Conservation (phyloP, 1,284 basidiomycete species). For the Vanrija sp. region DNA sequence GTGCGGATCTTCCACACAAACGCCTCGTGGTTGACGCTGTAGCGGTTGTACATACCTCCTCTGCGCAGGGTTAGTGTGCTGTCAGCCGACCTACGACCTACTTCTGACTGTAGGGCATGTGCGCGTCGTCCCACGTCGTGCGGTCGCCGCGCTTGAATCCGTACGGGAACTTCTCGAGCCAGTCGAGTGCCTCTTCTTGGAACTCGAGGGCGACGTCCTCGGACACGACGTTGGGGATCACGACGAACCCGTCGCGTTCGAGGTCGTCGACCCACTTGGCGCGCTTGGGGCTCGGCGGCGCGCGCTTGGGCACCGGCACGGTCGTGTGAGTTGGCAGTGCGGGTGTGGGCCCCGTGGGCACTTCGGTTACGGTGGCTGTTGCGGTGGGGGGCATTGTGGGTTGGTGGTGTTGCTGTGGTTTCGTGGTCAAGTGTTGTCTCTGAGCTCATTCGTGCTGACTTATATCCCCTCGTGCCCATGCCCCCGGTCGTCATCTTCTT, state of each 20-base stretch:
- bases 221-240: slow-evolving; percentile 13
- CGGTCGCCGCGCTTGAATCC: slow-evolving; percentile 39
- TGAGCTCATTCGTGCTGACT: too few species aligned
- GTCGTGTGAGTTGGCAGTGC: too few species aligned
- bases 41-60: slow-evolving; percentile 23
- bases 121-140: slow-evolving; percentile 27
- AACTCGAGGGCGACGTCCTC: slow-evolving; percentile 9
- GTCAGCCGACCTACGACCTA: too few species aligned
- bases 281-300: too few species aligned
- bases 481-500: too few species aligned
- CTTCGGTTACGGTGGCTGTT: too few species aligned
- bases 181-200: slow-evolving; percentile 9
- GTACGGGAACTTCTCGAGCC: slow-evolving; percentile 19
- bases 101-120: slow-evolving; percentile 14
- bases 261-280: slow-evolving; percentile 5
- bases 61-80: background rate
- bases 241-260: slow-evolving; percentile 16
- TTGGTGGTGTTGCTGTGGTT: too few species aligned
- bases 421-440: too few species aligned
- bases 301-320: too few species aligned
- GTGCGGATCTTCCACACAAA: slow-evolving; percentile 38
- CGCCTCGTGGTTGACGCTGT: slow-evolving; percentile 35
- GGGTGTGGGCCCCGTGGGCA: too few species aligned
- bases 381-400: too few species aligned
- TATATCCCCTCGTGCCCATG: too few species aligned